A percentile compares a stretch with the other conserved stretches of the same genome.
Evolutionary conservation across 257 asterid genomes (phyloP).

Genomic region (Penstemon newberryi): DNA sequence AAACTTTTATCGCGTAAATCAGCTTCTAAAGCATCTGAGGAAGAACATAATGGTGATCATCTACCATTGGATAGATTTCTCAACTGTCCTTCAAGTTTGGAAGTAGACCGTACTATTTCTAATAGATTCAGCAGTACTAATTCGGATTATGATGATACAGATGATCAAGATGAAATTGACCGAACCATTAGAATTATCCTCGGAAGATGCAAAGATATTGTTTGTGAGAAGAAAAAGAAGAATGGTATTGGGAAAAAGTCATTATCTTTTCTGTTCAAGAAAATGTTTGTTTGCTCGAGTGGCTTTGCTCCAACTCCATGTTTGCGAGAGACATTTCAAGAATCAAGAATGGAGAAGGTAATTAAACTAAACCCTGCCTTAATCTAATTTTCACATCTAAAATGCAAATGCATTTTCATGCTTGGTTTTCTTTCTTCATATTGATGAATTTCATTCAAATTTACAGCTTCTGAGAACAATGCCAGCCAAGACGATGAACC

Average conservation of each 20-base stretch:
- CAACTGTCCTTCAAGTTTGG: slow-evolving; percentile 92
- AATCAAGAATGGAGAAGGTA: slow-evolving; percentile 98
- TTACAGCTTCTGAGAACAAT: slow-evolving; percentile 79
- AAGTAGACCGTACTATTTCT: slow-evolving; percentile 69
- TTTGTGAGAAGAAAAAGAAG: slow-evolving; percentile 54
- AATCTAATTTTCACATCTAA: too few relatives aligned
- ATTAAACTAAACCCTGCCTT: too few relatives aligned
- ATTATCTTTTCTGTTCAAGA: slow-evolving; percentile 73
- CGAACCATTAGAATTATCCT: slow-evolving; percentile 82
- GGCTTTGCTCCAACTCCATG: slow-evolving; percentile 70
- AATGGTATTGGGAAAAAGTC: slow-evolving; percentile 66
- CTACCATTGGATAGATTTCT: slow-evolving; percentile 86
- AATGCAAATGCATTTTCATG: too few relatives aligned
- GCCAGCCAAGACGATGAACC: slow-evolving; percentile 61
- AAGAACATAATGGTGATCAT: slow-evolving; percentile 34
- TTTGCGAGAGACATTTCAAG: slow-evolving; percentile 70
- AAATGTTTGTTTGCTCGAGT: slow-evolving; percentile 69
- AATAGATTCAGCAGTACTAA: slow-evolving; percentile 46
- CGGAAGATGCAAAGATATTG: slow-evolving; percentile 75
- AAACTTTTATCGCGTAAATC: slow-evolving; percentile 60
- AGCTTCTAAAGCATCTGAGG: slow-evolving; percentile 27
- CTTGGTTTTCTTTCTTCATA: not conserved
- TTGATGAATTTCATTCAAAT: not conserved
- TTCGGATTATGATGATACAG: slow-evolving; percentile 37
- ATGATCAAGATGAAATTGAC: slow-evolving; percentile 76